Base-by-base conservation (phyloP, 2,329 filamentous ascomycete species). In the Colletotrichum karsti region DNA sequence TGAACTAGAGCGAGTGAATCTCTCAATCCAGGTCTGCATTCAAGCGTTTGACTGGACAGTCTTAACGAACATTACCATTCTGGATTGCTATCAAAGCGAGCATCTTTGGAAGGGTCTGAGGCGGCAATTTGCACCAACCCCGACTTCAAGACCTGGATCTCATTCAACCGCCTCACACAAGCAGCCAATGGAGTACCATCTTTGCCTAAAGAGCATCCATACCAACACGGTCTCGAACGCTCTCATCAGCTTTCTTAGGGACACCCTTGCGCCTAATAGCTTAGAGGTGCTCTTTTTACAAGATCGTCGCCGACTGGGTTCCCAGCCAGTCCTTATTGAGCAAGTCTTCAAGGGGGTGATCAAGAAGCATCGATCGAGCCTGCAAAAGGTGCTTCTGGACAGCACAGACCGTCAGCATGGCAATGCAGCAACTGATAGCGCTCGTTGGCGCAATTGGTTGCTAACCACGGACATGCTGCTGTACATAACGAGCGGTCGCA, bases 261-360 rank as follows among this genome's bases (percentile, higher is more conserved):
- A 95, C 69, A 91, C 92, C 0, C 83, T 96, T 39, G 91, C 90
- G 20, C 93, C 93, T 1, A 93, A 96, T 76, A 92, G 89, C 28
- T 82, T 96, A n/a, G 92, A 96, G 77, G 90, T 90, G 8, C 83
- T 96, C 9, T 94, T 94, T 75, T 79, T 96, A 54, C 92, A 95
- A 77, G 92, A 95, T 67, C 80, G 82, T 75, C 86, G 72, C 77
- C 85, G 66, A 76, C 87, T 77, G 77, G 87, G 62, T 9, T 72
- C 73, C 20, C 75, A 88, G 1, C 80, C 81, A 7, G 90, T 95
- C 1, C 85, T 87, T 3, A 86, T 95, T 61, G 90, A 93, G 37
- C 83, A 88, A 18, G 92, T 96, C 69, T 94, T 93, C 79, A 87
- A 87, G 65, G 89, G 89, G 12, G 87, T 91, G 7, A 81, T 96